Evolutionary conservation across 345 rosid species (phyloP), one percentile per base, ranked within the genome.

Genomic region (Salix brachista): DNA sequence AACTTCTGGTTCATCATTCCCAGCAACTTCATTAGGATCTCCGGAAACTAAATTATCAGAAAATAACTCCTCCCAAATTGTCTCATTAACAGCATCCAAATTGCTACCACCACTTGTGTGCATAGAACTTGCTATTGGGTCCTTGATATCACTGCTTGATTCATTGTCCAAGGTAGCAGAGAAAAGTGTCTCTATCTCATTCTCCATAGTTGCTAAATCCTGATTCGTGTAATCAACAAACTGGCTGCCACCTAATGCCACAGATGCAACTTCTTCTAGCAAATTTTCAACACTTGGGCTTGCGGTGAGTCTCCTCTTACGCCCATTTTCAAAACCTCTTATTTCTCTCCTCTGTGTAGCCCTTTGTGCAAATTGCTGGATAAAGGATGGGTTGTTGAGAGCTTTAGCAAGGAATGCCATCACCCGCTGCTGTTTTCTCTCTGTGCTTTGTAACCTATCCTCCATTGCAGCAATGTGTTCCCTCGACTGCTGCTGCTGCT

Each of bases 341-440:
- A 87, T 17, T 30, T 77, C 84, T 70, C 84, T 84, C 73, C 82
- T 80, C 26, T 79, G 80, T 46, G 80, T 81, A 70, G 42, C 70
- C 34, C 78, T 87, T 62, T 78, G 88, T 5, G 87, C 68, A 36
- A 91, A 71, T 60, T 90, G 90, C 70, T 76, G 87, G 56, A 91
- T 42, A 72, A 90, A 86, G 42, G 82, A 74, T 0, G 97, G 93
- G 34, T 84, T 90, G 64, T 80, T 81, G 39, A 93, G 81, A 3
- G 91, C 89, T 79, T 87, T 93, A 0, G 97, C 93, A 4, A 95
- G 90, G 79, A 95, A 95, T 17, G 87, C 71, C 93, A 88, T 82
- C 81, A 89, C 90, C 41, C 91, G 96, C 34, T 90, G 90, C 75
- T 93, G 98, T 75, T 86, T 90, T 85, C 73, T 88, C 85, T 90